Percentiles rank a stretch among this genome's conserved stretches.
These are phyloP conservation scores for Astrothelium subdiscretum DNA, from an alignment of 495 filamentous ascomycete genomes.

Conservation along the genomic window DNA sequence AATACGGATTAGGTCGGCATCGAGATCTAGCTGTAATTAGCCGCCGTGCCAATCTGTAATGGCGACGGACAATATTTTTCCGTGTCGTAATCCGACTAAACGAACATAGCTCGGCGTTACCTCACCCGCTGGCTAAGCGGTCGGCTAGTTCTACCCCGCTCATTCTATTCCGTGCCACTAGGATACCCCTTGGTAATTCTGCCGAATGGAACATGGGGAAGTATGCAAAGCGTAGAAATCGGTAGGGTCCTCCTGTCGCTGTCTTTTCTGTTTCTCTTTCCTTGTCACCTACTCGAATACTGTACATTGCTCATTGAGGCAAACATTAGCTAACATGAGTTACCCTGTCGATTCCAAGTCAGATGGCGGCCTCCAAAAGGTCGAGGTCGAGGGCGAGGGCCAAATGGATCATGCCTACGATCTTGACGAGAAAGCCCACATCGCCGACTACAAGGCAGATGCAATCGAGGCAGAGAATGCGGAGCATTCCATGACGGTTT, in stretches of 20 bases:
- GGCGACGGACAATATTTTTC: not conserved
- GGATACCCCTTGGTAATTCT: not conserved
- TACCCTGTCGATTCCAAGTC: not conserved
- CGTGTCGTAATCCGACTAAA: not conserved
- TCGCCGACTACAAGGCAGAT: constrained; percentile 16
- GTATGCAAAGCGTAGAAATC: constrained; percentile 1
- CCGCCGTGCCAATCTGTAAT: no score
- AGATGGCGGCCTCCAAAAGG: not conserved
- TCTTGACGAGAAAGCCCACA: constrained; percentile 10
- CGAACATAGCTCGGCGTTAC: not conserved
- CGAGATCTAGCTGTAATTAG: no score
- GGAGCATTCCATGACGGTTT: constrained; percentile 18
- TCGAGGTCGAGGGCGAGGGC: constrained; percentile 5
- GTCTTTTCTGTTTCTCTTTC: not conserved
- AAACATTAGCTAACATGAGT: not conserved
- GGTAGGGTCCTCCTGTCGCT: not conserved
- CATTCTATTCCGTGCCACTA: not conserved
- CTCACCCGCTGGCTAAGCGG: not conserved
- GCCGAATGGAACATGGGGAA: not conserved
- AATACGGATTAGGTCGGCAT: no score
- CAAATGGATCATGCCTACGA: constrained; percentile 4
- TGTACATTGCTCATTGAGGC: not conserved
- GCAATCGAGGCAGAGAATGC: constrained; percentile 19
- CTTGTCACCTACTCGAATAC: constrained; percentile 1
- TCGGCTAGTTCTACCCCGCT: not conserved